These are phyloP conservation scores for Phylloporus arenicola DNA, from an alignment of 768 basidiomycete genomes.

Conservation along the genomic window DNA sequence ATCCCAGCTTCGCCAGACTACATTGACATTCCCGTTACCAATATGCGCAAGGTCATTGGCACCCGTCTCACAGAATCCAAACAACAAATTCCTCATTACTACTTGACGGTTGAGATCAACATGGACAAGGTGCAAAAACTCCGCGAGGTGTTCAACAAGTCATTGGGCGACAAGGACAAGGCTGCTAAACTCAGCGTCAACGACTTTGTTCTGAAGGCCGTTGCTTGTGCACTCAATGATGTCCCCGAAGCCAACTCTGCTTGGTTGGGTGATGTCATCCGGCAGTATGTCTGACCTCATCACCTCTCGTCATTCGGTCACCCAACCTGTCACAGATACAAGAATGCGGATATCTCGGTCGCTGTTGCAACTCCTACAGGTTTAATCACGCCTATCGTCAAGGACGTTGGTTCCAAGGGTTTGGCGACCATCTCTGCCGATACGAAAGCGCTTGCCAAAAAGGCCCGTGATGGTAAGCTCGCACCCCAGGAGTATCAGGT, in stretches of 20 bases:
- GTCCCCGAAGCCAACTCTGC: conserved; percentile 98
- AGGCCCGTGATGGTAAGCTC: conserved; percentile 95
- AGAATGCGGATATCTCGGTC: conserved; percentile 94
- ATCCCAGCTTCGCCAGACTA: conserved; percentile 65
- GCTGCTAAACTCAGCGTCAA: conserved; percentile 92
- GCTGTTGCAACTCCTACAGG: conserved; percentile 96
- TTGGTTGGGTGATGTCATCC: conserved; percentile 93
- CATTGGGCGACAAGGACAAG: conserved; percentile 82
- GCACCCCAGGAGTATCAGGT: conserved; percentile 96
- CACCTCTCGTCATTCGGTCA: background rate
- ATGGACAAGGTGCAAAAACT: conserved; percentile 96
- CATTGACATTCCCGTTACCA: conserved; percentile 83
- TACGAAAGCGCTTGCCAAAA: conserved; percentile 87
- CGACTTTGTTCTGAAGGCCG: conserved; percentile 96
- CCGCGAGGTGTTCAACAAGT: conserved; percentile 92
- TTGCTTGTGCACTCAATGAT: conserved; percentile 83
- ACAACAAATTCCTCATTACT: conserved; percentile 95
- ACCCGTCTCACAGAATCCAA: conserved; percentile 88
- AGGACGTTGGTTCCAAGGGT: conserved; percentile 89
- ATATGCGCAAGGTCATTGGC: conserved; percentile 94
- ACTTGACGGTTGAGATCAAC: conserved; percentile 88
- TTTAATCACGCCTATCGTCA: conserved; percentile 95
- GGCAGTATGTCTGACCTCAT: conserved; percentile 62
- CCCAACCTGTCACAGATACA: conserved; percentile 53
- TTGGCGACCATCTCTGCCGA: conserved; percentile 89